A percentile compares a stretch with the other conserved stretches of the same genome.
phyloP scores from a whole-genome alignment of 192 early-diverging fungal species.

The Backusella australiensis region DNA sequence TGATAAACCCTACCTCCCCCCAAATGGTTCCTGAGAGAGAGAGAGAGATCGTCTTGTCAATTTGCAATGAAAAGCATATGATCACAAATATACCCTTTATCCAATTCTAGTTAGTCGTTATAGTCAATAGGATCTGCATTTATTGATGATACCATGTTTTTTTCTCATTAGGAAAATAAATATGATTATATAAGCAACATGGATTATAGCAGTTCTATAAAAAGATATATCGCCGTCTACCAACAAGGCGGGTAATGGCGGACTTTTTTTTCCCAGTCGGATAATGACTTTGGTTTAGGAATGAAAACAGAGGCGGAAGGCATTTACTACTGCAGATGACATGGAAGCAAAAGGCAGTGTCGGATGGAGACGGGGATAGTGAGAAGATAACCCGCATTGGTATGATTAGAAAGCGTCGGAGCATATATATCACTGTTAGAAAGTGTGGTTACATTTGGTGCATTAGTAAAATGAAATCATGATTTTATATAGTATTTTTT shows the following conservation, averaged over 20 bases:
- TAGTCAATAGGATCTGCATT: conserved; percentile 13
- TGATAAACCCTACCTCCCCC: too few species aligned
- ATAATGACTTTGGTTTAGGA: background rate
- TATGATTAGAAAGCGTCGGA: background rate
- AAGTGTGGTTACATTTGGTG: background rate
- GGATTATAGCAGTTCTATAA: background rate
- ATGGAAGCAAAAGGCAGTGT: background rate
- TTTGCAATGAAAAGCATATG: background rate
- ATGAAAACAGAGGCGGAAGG: background rate
- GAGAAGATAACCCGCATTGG: background rate
- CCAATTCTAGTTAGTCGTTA: conserved; percentile 44
- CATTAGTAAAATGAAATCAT: background rate
- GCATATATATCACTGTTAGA: background rate
- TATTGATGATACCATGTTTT: conserved; percentile 9
- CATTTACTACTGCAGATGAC: background rate
- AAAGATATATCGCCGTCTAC: background rate
- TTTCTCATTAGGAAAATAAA: background rate
- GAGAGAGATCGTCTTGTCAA: background rate
- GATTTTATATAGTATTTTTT: background rate
- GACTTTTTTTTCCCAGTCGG: background rate
- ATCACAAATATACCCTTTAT: conserved; percentile 38
- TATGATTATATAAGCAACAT: background rate
- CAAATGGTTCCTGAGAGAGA: background rate
- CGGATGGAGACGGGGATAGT: background rate
- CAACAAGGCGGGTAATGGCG: background rate